Percentiles rank a stretch among this genome's conserved stretches.
Conservation (phyloP, 1,284 basidiomycete species). For the Kwoniella shivajii region DNA sequence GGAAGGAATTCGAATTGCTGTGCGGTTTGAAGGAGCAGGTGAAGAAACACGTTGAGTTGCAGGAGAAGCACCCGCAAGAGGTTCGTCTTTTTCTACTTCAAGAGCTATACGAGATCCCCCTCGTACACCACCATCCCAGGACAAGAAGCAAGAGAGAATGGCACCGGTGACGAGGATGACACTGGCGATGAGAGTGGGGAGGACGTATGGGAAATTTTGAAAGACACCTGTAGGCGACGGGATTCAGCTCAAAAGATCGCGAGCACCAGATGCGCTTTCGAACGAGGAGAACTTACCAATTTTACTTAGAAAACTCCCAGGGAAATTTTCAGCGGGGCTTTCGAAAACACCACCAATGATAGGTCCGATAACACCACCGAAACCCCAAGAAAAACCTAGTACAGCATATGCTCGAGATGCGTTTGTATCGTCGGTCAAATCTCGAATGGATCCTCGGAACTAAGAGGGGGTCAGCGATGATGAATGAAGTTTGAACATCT, state of each 20-base stretch:
- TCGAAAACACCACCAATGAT: conserved; percentile 87
- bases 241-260: background rate
- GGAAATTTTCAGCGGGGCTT: conserved; percentile 81
- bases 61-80: conserved; percentile 31
- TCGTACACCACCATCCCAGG: conserved; percentile 83
- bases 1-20: conserved; percentile 27
- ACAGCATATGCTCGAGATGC: conserved; percentile 93
- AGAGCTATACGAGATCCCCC: conserved; percentile 76
- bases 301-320: conserved; percentile 65
- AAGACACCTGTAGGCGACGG: conserved; percentile 60
- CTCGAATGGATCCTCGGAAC: conserved; percentile 75
- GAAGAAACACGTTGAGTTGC: conserved; percentile 21
- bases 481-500: background rate
- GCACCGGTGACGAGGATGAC: conserved; percentile 75
- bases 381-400: conserved; percentile 93
- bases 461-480: conserved; percentile 27
- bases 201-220: conserved; percentile 81
- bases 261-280: background rate
- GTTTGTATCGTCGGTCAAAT: conserved; percentile 77
- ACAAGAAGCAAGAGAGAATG: conserved; percentile 83
- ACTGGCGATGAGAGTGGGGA: conserved; percentile 80
- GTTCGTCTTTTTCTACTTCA: conserved; percentile 67
- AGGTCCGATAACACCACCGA: conserved; percentile 69
- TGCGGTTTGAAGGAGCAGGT: conserved; percentile 32
- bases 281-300: conserved; percentile 43